Evolutionary conservation across 2,329 filamentous ascomycete genomes (phyloP).

Genomic region (Fusarium avenaceum): DNA sequence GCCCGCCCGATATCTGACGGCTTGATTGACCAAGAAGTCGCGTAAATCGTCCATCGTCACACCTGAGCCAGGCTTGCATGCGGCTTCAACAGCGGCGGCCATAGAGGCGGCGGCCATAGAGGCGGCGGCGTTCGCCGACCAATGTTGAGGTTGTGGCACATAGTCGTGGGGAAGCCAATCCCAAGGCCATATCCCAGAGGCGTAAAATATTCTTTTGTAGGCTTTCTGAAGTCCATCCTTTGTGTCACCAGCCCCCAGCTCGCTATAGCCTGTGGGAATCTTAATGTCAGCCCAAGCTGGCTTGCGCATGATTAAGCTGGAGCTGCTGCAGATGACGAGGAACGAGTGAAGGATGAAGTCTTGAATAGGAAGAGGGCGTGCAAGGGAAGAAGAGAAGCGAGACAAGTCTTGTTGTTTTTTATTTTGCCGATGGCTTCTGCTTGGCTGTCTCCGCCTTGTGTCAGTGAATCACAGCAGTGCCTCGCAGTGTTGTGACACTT

Average conservation of each 20-base stretch:
- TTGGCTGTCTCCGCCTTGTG: background rate
- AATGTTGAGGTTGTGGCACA: background rate
- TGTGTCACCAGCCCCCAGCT: background rate
- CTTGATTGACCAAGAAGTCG: background rate
- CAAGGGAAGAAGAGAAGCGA: background rate
- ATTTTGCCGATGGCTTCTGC: background rate
- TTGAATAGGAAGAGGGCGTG: too few relatives aligned
- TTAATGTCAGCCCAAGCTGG: background rate
- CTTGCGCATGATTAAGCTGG: background rate
- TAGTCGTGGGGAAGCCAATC: conserved; percentile 13
- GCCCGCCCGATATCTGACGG: background rate
- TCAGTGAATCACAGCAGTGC: background rate
- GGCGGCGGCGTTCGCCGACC: background rate
- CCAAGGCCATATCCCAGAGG: conserved; percentile 2
- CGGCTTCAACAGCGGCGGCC: background rate
- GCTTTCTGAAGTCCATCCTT: background rate
- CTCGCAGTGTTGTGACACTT: background rate
- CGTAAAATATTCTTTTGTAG: background rate
- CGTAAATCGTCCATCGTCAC: conserved; percentile 5
- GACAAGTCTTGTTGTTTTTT: background rate
- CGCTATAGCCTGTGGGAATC: background rate
- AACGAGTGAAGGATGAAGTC: background rate
- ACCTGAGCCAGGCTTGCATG: background rate
- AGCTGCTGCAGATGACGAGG: background rate
- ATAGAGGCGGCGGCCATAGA: background rate